Base-by-base conservation (phyloP, 1,284 basidiomycete species). In the Cutaneotrichosporon mucoides region DNA sequence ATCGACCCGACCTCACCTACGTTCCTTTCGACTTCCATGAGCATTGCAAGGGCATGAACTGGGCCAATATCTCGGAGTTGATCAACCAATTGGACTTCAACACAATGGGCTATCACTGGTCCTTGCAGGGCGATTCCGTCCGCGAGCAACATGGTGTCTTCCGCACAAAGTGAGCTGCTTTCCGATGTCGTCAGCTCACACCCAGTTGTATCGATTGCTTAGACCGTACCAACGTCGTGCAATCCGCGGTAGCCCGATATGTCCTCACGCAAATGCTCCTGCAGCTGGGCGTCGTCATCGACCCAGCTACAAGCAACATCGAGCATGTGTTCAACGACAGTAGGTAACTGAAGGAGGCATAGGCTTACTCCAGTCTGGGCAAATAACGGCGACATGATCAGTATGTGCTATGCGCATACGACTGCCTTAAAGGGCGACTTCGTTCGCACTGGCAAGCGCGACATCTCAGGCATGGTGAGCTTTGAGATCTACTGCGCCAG, bases 371-470 rank as follows among this genome's bases (percentile, higher is more conserved):
- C 73, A 90, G 88, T 92, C 24, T 98, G 94, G 95, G 95, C 95
- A 3, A 75, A 76, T 61, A 76, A 76, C 55, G 75, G 75, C 8
- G 75, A 76, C 65, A 76, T 69, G 59, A 64, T 75, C 44, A 73
- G 70, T 47, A 51, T 74, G 42, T 73, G 73, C 53, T 96, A 97
- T 66, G 79, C 79, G 1, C 79, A 80, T 15, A 81, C 75, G 6
- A 77, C 74, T 0, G 78, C 77, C 2, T 81, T 98, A 52, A 98
- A 98, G 85, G 91, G 93, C n/a, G 93, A 96, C 78, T 97, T 92
- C 71, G 95, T 92, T 0, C 84, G 92, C 83, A 98, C 94, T 0
- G 95, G 95, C 36, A 95, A 92, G 79, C 86, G 95, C 16, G 94
- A 98, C 73, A 80, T 96, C 34, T 83, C 85, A 42, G 95, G 95